Evolutionary conservation across 768 basidiomycete species (phyloP), one percentile per base, ranked within the genome.

Genomic region (Phaeotremella fagi): DNA sequence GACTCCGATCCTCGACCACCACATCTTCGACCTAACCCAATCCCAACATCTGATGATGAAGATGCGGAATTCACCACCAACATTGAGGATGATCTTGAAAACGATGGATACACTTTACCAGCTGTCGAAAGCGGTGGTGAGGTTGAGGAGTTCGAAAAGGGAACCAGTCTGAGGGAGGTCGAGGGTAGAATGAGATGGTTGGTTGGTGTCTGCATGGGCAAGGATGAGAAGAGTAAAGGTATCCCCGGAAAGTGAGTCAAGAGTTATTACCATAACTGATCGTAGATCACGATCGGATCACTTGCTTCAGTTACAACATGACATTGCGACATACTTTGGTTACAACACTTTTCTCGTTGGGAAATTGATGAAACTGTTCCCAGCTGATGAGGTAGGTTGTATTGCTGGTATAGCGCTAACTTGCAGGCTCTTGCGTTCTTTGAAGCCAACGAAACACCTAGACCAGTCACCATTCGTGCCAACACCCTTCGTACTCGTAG

Each of bases 381-480:
- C 91, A 2, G 84, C 92, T 12, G 82, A 85, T 31, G 95, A 99
- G 83, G 92, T 89, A 58, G 53, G 23, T 14, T 24, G 1, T 50
- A 4, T 1, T 3, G 12, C 4, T 22, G 45, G 12, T 33, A 23
- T 45, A 44, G 46, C 50, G n/a, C n/a, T 49, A 29, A 31, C n/a
- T 5, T 26, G 0, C 48, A 95, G 90, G 92, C 94, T 0, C 86
- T 98, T 52, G 92, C 94, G 68, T 99, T 98, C 76, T 98, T 98
- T 68, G 95, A 97, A 75, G 86, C 95, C 11, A 97, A 97, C 72
- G 95, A 99, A 71, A 82, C 90, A 4, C 82, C 91, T 15, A 83
- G 95, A 60, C 95, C 95, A 4, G 92, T 99, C 24, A 98, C 95
- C 9, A 97, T 99, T 68, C 87, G 95, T 55, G 91, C 92, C 29